Evolutionary conservation across 129 eudicot species (phyloP), one percentile per base, ranked within the genome.

Genomic region (Arctium minus): DNA sequence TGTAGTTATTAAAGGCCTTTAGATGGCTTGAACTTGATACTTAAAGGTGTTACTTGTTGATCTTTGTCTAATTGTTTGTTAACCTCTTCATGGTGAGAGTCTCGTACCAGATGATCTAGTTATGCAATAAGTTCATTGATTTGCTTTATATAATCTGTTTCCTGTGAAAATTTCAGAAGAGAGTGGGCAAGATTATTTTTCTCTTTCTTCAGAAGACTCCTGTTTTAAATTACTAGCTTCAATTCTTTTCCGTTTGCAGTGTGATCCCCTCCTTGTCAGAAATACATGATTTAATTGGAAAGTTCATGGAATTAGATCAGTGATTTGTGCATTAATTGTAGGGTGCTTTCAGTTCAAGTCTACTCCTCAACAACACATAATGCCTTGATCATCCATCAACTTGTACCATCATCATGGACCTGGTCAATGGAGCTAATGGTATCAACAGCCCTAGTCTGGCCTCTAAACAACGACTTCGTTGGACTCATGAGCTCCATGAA

Each of bases 401-500:
- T 73, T 72, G 84, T 82, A 18, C 73, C 75, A 83, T 82, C 84
- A 46, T 42, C 76, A 88, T 86, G 90, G 90, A 90, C 69, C 75
- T 76, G 18, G 72, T 44, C 5, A 48, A 73, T 76, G 86, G 84
- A 79, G 70, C 48, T 80, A 81, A 87, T 86, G 86, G 78, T 86
- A 62, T 69, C 82, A 83, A 84, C 86, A 85, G 85, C 77, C 40
- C 90, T 73, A 92, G 82, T 89, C 73, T 90, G 80, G 92, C 95
- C 64, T 90, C 97, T 39, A 92, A 89, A 90, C 94, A 90, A 77
- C 88, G 97, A 38, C 91, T 92, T 48, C 93, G 97, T 71, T 92
- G 95, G 97, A 90, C 97, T 8, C 90, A 90, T 81, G 97, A 92
- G 76, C 97, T 92, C 84, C 97, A 92, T 74, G 97, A 92, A 74